Base-by-base conservation (phyloP, 148 eudicot genomes). In the Rhododendron molle region DNA sequence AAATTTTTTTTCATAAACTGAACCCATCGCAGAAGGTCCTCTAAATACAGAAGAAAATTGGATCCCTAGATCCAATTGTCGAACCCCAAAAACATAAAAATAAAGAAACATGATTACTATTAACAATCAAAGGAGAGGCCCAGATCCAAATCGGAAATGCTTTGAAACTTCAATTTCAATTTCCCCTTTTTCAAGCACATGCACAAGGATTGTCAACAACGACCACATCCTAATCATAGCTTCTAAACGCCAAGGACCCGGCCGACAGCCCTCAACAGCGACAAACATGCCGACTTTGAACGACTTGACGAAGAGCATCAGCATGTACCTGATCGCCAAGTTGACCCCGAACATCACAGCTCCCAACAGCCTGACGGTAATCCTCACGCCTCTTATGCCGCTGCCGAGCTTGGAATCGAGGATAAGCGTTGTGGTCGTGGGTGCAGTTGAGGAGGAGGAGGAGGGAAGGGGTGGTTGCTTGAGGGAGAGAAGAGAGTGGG, bases 291-390 rank as follows among this genome's bases (percentile, higher is more conserved):
- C 94, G 40, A 85, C 90, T 76, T 92, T 92, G 76, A 90, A 92
- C 15, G 94, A 92, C 94, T 89, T 92, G 40, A 89, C 56, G 58
- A 91, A 92, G 36, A 92, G 86, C 94, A 90, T 90, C 82, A 92
- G 62, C 14, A 89, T 10, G 78, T 92, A 92, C n/a, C 92, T 91
- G 74, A 92, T 84, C 52, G 89, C 94, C 2, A 91, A 84, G 80
- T 90, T 90, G 52, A 89, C 72, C 10, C 94, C 90, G 49, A 92
- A 92, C 34, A 90, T 26, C 23, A 74, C 36, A 15, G 90, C 90
- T 3, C 83, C 90, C 20, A 81, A 85, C 2, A 86, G 43, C 52
- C 62, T 88, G 1, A 65, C 78, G 14, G 72, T 50, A 1, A n/a
- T 60, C 86, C 78, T 85, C 7, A 7, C 12, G 13, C 43, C 21